Evolutionary conservation across 2,329 filamentous ascomycete genomes (phyloP).

Genomic region (Xylariales sp.): DNA sequence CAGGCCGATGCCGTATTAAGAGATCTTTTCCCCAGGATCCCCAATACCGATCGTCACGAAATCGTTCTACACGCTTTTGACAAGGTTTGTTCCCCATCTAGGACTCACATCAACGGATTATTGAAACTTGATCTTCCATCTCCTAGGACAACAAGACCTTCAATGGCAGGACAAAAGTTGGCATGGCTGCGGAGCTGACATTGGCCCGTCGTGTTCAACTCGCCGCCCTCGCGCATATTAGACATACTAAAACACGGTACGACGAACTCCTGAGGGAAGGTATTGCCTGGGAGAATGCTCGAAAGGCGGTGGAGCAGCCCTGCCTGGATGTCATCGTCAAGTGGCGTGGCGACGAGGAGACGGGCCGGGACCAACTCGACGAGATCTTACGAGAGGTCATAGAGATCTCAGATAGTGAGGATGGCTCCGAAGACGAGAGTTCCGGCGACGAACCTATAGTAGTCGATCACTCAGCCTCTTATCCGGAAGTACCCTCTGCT

Average conservation of each 20-base stretch:
- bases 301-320: conserved; percentile 55
- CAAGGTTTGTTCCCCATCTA: conserved; percentile 41
- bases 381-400: conserved; percentile 64
- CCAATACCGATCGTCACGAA: conserved; percentile 57
- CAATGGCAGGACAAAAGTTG: conserved; percentile 52
- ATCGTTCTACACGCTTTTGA: conserved; percentile 61
- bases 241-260: conserved; percentile 63
- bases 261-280: conserved; percentile 56
- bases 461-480: conserved; percentile 10
- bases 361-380: conserved; percentile 61
- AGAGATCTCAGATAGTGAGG: conserved; percentile 59
- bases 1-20: conserved; percentile 59
- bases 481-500: conserved; percentile 9
- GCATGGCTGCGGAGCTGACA: conserved; percentile 49
- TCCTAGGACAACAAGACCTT: conserved; percentile 40
- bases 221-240: conserved; percentile 61
- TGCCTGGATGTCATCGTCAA: conserved; percentile 64
- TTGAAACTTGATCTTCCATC: not conserved
- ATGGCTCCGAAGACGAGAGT: conserved; percentile 31
- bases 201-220: conserved; percentile 60
- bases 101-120: not conserved
- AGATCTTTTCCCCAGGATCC: conserved; percentile 62
- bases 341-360: conserved; percentile 69
- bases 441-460: conserved; percentile 16
- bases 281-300: conserved; percentile 49